Evolutionary conservation across 2,329 filamentous ascomycete species (phyloP).

Genomic region (Colletotrichum theobromicola): DNA sequence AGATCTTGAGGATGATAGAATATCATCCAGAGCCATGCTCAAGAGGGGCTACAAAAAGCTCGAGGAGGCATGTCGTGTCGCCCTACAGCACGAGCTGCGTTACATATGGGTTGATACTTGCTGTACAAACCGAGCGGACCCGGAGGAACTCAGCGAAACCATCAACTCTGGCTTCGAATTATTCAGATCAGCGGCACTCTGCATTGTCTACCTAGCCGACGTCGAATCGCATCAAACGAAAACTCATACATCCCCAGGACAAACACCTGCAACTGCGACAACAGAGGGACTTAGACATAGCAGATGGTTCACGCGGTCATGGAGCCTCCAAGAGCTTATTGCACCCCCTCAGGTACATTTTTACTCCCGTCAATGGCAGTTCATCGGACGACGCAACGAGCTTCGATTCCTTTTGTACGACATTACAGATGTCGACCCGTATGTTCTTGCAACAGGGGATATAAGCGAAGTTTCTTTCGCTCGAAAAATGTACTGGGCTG

Average conservation of each 20-base stretch:
- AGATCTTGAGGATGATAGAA: not conserved
- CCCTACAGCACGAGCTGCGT: not conserved
- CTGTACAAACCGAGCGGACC: not conserved
- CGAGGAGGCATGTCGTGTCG: not conserved
- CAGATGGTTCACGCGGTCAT: not conserved
- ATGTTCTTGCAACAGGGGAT: not conserved
- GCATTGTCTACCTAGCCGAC: not conserved
- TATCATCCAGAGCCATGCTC: not conserved
- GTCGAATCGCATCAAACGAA: not conserved
- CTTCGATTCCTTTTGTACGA: not conserved
- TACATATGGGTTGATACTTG: not conserved
- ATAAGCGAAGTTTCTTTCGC: not conserved
- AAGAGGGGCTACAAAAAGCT: not conserved
- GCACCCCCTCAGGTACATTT: not conserved
- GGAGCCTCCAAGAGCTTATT: not conserved
- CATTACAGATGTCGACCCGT: not conserved
- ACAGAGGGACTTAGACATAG: not conserved
- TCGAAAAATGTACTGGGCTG: not conserved
- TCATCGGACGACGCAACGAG: not conserved
- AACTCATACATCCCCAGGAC: not conserved
- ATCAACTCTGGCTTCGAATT: not conserved
- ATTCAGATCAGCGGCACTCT: not conserved
- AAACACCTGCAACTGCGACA: not conserved
- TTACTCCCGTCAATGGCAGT: not conserved
- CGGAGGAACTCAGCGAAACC: not conserved